These are phyloP conservation scores for Oehlia diaphana DNA, from an alignment of 192 early-diverging fungal species.

Conservation along the genomic window DNA sequence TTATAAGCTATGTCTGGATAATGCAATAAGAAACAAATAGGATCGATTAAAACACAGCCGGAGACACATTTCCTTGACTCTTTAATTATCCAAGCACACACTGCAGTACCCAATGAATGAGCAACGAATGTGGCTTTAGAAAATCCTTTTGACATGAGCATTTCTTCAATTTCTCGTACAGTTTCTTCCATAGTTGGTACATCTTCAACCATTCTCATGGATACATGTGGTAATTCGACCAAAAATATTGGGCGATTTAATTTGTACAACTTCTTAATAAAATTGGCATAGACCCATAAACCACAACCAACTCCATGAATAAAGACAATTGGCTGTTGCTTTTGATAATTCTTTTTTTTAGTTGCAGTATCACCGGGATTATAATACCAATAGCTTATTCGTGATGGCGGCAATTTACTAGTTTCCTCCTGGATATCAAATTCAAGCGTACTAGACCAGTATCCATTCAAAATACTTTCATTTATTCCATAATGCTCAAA, in stretches of 20 bases:
- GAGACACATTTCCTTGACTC: conserved; percentile 47
- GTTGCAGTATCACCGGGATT: background rate
- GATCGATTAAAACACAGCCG: conserved; percentile 63
- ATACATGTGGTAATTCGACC: conserved; percentile 63
- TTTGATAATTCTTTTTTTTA: conserved; percentile 24
- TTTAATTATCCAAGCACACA: conserved; percentile 59
- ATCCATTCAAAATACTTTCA: conserved; percentile 5
- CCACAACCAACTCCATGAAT: conserved; percentile 76
- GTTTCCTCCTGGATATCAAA: conserved; percentile 8
- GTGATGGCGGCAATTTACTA: background rate
- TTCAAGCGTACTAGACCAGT: conserved; percentile 29
- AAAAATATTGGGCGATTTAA: conserved; percentile 50
- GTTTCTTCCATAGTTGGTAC: conserved; percentile 57
- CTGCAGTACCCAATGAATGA: conserved; percentile 66
- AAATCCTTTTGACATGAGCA: conserved; percentile 53
- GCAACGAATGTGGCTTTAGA: conserved; percentile 62
- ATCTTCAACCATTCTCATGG: conserved; percentile 61
- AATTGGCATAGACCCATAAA: conserved; percentile 52
- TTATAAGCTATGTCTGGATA: conserved; percentile 65
- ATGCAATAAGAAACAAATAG: conserved; percentile 66
- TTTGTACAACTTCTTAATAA: conserved; percentile 45
- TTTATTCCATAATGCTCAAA: conserved; percentile 9
- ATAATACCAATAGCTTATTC: conserved; percentile 48
- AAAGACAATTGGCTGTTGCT: conserved; percentile 58
- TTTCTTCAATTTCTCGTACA: conserved; percentile 53